Percentiles rank a stretch among this genome's conserved stretches.
Conservation (phyloP, 306 rosid species). For the Trichosanthes truncata region DNA sequence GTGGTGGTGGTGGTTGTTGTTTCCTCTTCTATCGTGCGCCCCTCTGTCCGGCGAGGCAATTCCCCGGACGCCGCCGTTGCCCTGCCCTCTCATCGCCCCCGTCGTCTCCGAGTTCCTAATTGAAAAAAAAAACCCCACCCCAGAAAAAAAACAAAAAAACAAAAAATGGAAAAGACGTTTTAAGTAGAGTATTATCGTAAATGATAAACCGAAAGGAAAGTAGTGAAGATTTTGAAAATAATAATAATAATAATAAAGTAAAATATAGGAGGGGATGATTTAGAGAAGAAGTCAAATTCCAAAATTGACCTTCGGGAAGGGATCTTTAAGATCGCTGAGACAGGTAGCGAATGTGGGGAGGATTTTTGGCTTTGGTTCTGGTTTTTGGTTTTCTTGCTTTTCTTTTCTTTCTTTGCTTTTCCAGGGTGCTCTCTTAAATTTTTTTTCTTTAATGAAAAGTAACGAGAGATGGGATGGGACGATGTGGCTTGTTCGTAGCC, state of each 20-base stretch:
- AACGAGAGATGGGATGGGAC: constrained; percentile 12
- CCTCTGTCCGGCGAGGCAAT: constrained; percentile 78
- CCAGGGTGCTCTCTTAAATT: constrained; percentile 19
- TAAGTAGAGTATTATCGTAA: background rate
- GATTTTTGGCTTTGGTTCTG: constrained; percentile 8
- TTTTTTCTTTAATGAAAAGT: constrained; percentile 17
- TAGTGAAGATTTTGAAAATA: background rate
- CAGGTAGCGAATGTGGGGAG: constrained; percentile 27
- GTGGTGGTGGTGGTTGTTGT: constrained; percentile 26
- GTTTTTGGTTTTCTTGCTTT: constrained; percentile 29
- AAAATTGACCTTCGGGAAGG: constrained; percentile 49
- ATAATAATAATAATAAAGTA: background rate
- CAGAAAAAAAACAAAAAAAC: background rate
- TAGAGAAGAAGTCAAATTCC: constrained; percentile 31
- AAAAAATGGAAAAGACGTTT: background rate
- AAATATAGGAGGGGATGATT: background rate
- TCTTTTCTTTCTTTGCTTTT: constrained; percentile 13
- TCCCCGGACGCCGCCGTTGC: constrained; percentile 68
- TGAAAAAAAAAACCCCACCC: background rate
- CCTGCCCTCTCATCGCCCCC: constrained; percentile 70
- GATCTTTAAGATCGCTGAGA: constrained; percentile 15
- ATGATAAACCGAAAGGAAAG: constrained; percentile 9
- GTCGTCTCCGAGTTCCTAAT: constrained; percentile 70
- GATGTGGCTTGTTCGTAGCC: constrained; percentile 38
- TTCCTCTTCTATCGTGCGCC: constrained; percentile 78